Evolutionary conservation across 352 stramenopile genomes (phyloP).

Genomic region (Blastocystis sp.): DNA sequence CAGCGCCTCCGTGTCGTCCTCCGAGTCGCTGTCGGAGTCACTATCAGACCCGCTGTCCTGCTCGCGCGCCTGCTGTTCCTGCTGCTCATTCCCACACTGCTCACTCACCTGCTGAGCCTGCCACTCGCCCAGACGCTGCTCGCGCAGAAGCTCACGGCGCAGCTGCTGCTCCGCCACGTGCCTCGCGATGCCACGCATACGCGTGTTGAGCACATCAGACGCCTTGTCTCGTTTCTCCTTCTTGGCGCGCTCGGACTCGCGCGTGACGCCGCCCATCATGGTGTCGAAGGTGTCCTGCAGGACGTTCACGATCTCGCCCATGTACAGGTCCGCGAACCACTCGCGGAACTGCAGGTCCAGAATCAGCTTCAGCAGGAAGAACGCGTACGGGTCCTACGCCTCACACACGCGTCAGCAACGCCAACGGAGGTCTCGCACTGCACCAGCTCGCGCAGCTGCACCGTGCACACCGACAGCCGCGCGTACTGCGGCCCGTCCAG

Average conservation of each 20-base stretch:
- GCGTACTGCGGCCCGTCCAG: background rate
- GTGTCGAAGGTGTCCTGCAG: slow-evolving; percentile 6
- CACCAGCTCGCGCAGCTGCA: slow-evolving; percentile 23
- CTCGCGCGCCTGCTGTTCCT: no score
- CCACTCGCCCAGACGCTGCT: background rate
- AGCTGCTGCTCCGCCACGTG: background rate
- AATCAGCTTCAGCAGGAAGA: slow-evolving; percentile 34
- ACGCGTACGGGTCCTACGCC: slow-evolving; percentile 3
- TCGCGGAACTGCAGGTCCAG: slow-evolving; percentile 41
- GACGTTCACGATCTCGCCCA: slow-evolving; percentile 11
- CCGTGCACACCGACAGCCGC: background rate
- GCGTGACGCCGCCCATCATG: background rate
- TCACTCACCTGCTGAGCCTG: no score
- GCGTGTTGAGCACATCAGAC: background rate
- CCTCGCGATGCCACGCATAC: background rate
- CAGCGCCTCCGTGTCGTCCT: background rate
- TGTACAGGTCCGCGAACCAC: slow-evolving; percentile 52
- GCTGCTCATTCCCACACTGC: no score
- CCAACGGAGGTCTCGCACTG: background rate
- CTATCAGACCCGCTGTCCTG: no score
- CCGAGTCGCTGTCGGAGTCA: no score
- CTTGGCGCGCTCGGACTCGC: background rate
- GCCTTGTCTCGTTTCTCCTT: background rate
- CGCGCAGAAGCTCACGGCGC: background rate
- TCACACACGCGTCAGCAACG: background rate